Evolutionary conservation across 768 basidiomycete genomes (phyloP), one percentile per base, ranked within the genome.

Genomic region (Dacryopinax primogenitus): DNA sequence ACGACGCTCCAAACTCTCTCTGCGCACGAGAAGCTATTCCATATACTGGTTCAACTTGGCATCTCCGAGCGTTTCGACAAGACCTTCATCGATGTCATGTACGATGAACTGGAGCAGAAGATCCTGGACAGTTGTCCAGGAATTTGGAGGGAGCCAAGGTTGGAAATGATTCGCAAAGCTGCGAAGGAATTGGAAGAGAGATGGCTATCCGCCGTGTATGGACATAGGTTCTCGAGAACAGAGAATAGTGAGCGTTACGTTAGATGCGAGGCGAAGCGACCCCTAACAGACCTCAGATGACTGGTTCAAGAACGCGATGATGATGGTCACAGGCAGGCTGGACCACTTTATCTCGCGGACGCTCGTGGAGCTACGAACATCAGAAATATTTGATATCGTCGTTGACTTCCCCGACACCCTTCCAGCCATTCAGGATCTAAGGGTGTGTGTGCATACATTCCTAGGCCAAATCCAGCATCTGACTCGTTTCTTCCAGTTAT

Each of bases 341-440:
- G 94, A 97, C 69, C 94, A 92, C 69, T 90, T 95, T 69, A 84
- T 97, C 70, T 89, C 91, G 74, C 94, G 93, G 74, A 90, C 87
- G 1, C 77, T 97, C 28, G 91, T 88, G 72, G 89, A 93, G 73
- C 76, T 95, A 63, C 78, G 92, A 92, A 76, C 77, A 23, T 80
- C 78, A 62, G 94, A 98, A 73, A 87, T 98, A 21, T 98, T 96
- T 72, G 92, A 95, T 69, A 96, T 98, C 65, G 95, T 98, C 66
- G 86, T 97, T 64, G 91, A 95, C 70, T 94, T 84, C 70, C 93
- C 95, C 0, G 89, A 93, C 67, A 95, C 94, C 0, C 80, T 78
- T 68, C 84, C 86, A 2, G 93, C 92, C 0, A 76, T 98, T 21
- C 81, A 87, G 65, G 96, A 99, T 75, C 79, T 98, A 21, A 88